Conservation (phyloP, 2,329 filamentous ascomycete genomes). For the Pestalotiopsis sp. region DNA sequence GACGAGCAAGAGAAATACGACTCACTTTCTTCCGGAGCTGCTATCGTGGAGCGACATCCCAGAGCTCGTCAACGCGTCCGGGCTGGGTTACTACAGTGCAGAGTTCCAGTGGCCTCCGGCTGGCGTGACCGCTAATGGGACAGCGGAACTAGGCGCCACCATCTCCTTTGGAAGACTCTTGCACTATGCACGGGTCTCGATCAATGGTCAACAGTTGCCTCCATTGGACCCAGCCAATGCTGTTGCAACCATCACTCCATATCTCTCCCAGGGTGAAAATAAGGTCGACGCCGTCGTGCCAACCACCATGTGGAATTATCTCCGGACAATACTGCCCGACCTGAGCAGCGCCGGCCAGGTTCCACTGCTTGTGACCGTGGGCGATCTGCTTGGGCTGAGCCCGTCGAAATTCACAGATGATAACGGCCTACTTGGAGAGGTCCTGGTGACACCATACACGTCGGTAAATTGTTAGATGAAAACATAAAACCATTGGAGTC, state of each 20-base stretch:
- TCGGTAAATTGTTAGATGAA: background rate
- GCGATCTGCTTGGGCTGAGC: background rate
- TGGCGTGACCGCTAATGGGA: background rate
- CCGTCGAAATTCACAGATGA: background rate
- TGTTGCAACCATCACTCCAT: background rate
- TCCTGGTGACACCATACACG: background rate
- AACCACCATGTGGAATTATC: background rate
- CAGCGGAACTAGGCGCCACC: background rate
- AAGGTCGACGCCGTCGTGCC: background rate
- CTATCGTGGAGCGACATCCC: background rate
- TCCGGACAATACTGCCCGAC: background rate
- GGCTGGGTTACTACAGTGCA: background rate
- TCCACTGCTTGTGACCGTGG: background rate
- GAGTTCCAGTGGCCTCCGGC: background rate
- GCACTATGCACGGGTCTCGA: background rate
- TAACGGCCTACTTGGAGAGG: background rate
- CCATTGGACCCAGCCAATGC: background rate
- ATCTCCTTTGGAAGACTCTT: background rate
- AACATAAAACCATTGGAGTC: background rate
- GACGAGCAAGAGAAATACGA: background rate
- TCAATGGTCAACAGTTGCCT: background rate
- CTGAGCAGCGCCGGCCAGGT: background rate
- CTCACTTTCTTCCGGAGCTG: background rate
- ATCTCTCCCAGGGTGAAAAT: background rate
- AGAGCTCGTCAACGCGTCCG: background rate